phyloP scores from a whole-genome alignment of 1,284 basidiomycete genomes.

The Ustilago bromivora region DNA sequence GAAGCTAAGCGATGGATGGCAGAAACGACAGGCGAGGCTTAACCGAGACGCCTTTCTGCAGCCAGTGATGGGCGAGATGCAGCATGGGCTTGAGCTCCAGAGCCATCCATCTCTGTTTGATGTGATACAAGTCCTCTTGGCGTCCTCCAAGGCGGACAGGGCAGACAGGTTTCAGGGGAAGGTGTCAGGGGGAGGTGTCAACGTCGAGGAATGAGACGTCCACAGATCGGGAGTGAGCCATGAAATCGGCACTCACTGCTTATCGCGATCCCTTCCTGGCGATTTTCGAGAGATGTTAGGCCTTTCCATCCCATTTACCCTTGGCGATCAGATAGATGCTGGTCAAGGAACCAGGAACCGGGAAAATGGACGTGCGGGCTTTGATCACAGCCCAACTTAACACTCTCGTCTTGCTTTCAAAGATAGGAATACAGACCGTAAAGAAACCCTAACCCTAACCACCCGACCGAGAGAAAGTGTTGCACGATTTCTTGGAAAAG shows the following conservation, averaged over 20 bases:
- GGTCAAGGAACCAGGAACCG: not conserved
- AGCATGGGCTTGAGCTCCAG: no score
- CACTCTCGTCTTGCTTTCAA: not conserved
- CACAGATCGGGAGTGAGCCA: not conserved
- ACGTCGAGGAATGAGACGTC: not conserved
- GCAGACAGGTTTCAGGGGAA: no score
- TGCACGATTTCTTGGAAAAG: no score
- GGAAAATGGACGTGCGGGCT: not conserved
- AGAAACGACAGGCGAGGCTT: not conserved
- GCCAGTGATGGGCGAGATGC: not conserved
- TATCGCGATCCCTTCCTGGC: not conserved
- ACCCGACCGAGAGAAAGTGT: slow-evolving; percentile 2
- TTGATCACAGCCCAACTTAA: slow-evolving; percentile 1
- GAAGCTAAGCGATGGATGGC: not conserved
- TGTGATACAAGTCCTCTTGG: no score
- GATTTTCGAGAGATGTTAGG: no score
- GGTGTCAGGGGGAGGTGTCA: no score
- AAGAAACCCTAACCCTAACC: not conserved
- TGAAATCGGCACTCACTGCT: not conserved
- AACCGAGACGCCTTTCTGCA: slow-evolving; percentile 5
- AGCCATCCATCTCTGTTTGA: no score
- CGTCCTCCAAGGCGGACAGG: no score
- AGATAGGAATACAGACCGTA: no score
- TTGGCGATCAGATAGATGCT: not conserved
- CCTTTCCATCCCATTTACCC: no score